Evolutionary conservation across 176 grass and related monocot species (phyloP).

Genomic region (Saccharum spontaneum): DNA sequence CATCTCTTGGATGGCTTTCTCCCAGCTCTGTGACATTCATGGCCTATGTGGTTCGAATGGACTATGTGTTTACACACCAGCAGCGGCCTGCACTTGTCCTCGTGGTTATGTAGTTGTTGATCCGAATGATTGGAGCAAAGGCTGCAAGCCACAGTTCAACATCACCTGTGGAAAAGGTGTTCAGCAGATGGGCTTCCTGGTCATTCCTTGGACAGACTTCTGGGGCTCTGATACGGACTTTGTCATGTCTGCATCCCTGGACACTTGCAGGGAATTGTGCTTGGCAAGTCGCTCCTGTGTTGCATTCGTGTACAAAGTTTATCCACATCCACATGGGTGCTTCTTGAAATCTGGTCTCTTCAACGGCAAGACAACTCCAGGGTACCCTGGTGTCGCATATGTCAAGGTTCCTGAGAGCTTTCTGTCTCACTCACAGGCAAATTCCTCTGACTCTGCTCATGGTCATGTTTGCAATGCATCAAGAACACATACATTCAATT

Average conservation of each 20-base stretch:
- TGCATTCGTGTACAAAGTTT: constrained; percentile 16
- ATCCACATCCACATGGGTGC: neutral
- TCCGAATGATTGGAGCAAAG: constrained; percentile 29
- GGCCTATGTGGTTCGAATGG: constrained; percentile 41
- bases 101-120: constrained; percentile 15
- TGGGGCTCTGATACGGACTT: constrained; percentile 37
- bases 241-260: neutral
- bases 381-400: neutral
- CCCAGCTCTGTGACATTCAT: constrained; percentile 24
- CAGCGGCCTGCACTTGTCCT: constrained; percentile 8
- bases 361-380: constrained; percentile 23
- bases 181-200: neutral
- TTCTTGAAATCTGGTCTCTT: constrained; percentile 38
- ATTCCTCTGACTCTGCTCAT: neutral
- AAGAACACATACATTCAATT: neutral
- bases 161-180: neutral
- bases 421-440: neutral
- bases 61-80: constrained; percentile 21
- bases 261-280: neutral
- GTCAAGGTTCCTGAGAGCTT: constrained; percentile 25
- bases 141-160: constrained; percentile 26
- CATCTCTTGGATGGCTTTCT: constrained; percentile 19
- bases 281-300: neutral
- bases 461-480: neutral
- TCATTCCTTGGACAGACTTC: constrained; percentile 16